Conservation (phyloP, 768 basidiomycete genomes). For the Fibroporia radiculosa region DNA sequence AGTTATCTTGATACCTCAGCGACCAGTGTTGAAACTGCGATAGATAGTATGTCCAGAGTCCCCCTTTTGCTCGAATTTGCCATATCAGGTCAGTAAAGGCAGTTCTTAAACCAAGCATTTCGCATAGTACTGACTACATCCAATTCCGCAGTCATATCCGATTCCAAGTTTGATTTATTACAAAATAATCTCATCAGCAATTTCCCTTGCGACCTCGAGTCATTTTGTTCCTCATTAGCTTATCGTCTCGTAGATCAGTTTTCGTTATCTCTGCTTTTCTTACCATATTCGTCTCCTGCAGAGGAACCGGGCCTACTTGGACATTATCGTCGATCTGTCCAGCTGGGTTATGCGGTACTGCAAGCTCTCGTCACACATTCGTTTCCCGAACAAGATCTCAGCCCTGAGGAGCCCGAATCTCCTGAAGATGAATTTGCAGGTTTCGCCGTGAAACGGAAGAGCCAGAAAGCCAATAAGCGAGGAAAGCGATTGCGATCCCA, state of each 20-base stretch:
- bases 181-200: background rate
- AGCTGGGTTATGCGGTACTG: background rate
- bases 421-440: background rate
- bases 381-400: background rate
- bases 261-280: conserved; percentile 7
- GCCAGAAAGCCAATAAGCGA: conserved; percentile 16
- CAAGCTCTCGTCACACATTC: background rate
- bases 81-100: conserved; percentile 3
- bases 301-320: conserved; percentile 1
- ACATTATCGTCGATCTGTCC: background rate
- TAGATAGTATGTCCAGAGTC: background rate
- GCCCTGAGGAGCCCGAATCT: background rate
- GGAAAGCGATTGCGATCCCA: conserved; percentile 3
- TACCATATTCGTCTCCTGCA: conserved; percentile 5
- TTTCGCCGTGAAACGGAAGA: background rate
- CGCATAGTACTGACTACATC: background rate
- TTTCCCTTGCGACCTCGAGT: conserved; percentile 1
- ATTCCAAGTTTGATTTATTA: background rate
- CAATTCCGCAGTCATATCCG: conserved; percentile 1
- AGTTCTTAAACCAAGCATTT: background rate
- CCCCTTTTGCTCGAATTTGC: conserved; percentile 8
- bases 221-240: conserved; percentile 1
- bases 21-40: background rate
- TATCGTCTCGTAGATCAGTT: conserved; percentile 1
- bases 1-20: conserved; percentile 1